Base-by-base conservation (phyloP, 139 green algal genomes). In the Penium margaritaceum region DNA sequence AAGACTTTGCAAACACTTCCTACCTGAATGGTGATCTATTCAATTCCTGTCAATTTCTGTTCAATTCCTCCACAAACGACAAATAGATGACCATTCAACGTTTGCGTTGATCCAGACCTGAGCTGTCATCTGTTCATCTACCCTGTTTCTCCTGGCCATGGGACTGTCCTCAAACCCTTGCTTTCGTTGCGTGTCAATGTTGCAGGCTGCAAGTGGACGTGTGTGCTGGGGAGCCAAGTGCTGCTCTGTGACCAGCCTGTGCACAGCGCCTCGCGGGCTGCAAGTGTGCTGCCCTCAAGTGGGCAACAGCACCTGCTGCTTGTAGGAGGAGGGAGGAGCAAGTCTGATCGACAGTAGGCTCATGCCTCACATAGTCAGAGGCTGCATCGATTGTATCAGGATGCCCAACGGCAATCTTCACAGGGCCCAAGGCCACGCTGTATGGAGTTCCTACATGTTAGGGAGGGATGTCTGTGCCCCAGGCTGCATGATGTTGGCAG, bases 161-260 rank as follows among this genome's bases (percentile, higher is more conserved):
- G 30, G 29, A 0, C 24, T 6, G 15, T 9, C 5, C 15, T 60
- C 14, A 2, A 15, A 15, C 51, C 21, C 4, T 58, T 24, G 12
- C 14, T 58, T 58, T 24, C n/a, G 1, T 27, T 21, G 47, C 0
- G 51, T 6, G 14, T 6, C 30, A 33, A 5, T 60, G 3, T 60
- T 60, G 51, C 51, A 60, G 51, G 24, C 51, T 6, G 51, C 29
- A 33, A 60, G 51, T 24, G 51, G 51, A 1, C 51, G 51, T 24
- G 51, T 60, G 51, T 60, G 51, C 17, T 60, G 51, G 51, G 51
- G 51, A n/a, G 51, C 30, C 5, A 60, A 60, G 51, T 60, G 51
- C 51, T 60, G 51, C 51, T 33, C 24, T 60, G 51, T 60, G 30
- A 60, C 51, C 0, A 60, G 51, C 21, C 51, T 60, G 51, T 60